Conservation (phyloP, 495 filamentous ascomycete genomes). For the Apodospora peruviana region DNA sequence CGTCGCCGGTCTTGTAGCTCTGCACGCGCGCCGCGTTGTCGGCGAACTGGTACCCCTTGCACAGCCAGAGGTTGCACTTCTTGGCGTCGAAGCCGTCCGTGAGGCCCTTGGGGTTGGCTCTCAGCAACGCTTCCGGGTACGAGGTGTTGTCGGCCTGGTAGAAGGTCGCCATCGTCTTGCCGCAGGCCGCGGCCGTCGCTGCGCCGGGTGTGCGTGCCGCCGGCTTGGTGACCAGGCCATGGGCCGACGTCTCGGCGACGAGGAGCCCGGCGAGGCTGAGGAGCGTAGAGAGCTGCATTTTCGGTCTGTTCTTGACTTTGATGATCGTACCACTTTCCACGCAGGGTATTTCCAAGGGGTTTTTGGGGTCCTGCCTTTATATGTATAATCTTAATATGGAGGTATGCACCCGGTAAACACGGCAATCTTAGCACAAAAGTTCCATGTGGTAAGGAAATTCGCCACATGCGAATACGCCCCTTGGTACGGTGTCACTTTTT, state of each 20-base stretch:
- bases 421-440: not conserved
- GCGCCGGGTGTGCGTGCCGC: slow-evolving; percentile 54
- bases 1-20: slow-evolving; percentile 54
- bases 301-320: not conserved
- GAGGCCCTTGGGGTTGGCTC: slow-evolving; percentile 42
- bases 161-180: slow-evolving; percentile 54
- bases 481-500: slow-evolving; percentile 2
- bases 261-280: slow-evolving; percentile 42
- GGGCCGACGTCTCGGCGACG: slow-evolving; percentile 49
- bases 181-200: slow-evolving; percentile 56
- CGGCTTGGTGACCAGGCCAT: slow-evolving; percentile 59
- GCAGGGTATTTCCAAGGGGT: not conserved
- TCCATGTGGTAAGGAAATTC: not conserved
- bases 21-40: slow-evolving; percentile 66
- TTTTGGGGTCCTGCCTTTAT: not conserved
- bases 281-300: slow-evolving; percentile 15
- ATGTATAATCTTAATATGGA: not conserved
- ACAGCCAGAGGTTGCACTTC: slow-evolving; percentile 61
- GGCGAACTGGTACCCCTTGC: slow-evolving; percentile 66
- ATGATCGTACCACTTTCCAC: not conserved
- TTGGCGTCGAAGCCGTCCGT: slow-evolving; percentile 53
- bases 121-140: slow-evolving; percentile 62
- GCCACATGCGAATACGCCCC: not conserved
- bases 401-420: not conserved
- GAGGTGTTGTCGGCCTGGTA: slow-evolving; percentile 59